A percentile compares a stretch with the other conserved stretches of the same genome.
Conservation (phyloP, 1,284 basidiomycete species). For the Ustilago trichophora region DNA sequence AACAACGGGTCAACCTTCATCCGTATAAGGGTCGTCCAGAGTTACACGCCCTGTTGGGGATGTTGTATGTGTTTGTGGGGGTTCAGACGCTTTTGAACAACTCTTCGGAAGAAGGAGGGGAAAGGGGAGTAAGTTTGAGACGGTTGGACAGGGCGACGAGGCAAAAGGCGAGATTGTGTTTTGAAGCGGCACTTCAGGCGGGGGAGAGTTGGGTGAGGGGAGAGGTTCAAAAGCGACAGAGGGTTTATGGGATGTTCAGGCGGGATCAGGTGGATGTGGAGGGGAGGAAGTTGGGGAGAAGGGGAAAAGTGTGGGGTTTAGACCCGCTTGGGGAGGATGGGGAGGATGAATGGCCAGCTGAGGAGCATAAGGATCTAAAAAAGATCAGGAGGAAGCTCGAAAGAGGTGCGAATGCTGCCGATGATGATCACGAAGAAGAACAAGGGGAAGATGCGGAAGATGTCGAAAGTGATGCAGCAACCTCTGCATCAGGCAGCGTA, state of each 20-base stretch:
- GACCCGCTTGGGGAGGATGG: slow-evolving; percentile 1
- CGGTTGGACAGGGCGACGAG: slow-evolving; percentile 20
- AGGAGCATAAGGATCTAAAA: slow-evolving; percentile 8
- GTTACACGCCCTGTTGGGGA: slow-evolving; percentile 20
- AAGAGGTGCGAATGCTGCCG: background rate
- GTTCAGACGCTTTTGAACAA: slow-evolving; percentile 4
- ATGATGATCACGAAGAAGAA: no score
- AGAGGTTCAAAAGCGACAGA: slow-evolving; percentile 16
- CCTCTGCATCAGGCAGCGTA: no score
- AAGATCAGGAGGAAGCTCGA: slow-evolving; percentile 3
- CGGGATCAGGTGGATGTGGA: background rate
- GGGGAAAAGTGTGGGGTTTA: slow-evolving; percentile 13
- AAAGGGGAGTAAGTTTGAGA: slow-evolving; percentile 3
- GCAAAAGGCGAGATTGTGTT: slow-evolving; percentile 17
- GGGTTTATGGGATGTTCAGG: slow-evolving; percentile 17
- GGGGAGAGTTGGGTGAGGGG: background rate
- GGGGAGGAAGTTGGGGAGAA: slow-evolving; percentile 1
- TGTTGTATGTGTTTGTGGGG: slow-evolving; percentile 33
- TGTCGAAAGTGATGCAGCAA: no score
- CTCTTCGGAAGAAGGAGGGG: no score
- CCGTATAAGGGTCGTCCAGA: slow-evolving; percentile 24
- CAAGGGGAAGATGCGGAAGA: no score
- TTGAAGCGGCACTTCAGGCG: slow-evolving; percentile 15
- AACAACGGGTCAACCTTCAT: slow-evolving; percentile 20
- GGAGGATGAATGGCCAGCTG: background rate